A percentile compares a stretch with the other conserved stretches of the same genome.
Conservation (phyloP, 2,329 filamentous ascomycete species). For the Penicillium occitanis region DNA sequence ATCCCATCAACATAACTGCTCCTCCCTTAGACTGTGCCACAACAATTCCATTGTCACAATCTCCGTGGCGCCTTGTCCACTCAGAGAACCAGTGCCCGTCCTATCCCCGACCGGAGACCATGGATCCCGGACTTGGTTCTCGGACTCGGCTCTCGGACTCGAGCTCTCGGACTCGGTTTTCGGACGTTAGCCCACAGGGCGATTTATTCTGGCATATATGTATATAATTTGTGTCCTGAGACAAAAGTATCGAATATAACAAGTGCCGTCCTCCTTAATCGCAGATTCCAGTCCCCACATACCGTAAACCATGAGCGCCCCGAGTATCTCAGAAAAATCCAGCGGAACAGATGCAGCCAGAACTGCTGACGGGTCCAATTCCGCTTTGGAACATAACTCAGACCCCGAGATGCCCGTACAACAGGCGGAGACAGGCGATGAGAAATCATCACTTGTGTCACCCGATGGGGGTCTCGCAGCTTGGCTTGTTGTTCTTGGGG, state of each 20-base stretch:
- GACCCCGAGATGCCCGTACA: background rate
- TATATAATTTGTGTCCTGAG: background rate
- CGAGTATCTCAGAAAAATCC: background rate
- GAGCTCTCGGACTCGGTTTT: too few species aligned
- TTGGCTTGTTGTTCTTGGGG: slow-evolving; percentile 31
- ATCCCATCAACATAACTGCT: too few species aligned
- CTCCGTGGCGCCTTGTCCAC: too few species aligned
- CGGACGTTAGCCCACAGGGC: too few species aligned
- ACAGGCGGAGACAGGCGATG: background rate
- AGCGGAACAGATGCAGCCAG: background rate
- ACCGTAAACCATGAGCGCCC: background rate
- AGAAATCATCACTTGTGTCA: background rate
- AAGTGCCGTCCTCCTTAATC: background rate
- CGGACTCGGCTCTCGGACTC: too few species aligned
- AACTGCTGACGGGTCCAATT: background rate
- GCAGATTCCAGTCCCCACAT: background rate
- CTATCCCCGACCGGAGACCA: too few species aligned
- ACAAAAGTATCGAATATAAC: background rate
- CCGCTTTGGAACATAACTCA: background rate
- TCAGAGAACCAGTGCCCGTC: too few species aligned
- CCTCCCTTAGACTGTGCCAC: too few species aligned
- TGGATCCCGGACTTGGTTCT: too few species aligned
- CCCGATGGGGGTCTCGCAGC: slow-evolving; percentile 27
- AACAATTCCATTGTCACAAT: too few species aligned
- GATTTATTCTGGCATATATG: too few species aligned